Percentiles rank a stretch among this genome's conserved stretches.
These are phyloP conservation scores for Daldinia bambusicola DNA, from an alignment of 495 filamentous ascomycete genomes.

Conservation along the genomic window DNA sequence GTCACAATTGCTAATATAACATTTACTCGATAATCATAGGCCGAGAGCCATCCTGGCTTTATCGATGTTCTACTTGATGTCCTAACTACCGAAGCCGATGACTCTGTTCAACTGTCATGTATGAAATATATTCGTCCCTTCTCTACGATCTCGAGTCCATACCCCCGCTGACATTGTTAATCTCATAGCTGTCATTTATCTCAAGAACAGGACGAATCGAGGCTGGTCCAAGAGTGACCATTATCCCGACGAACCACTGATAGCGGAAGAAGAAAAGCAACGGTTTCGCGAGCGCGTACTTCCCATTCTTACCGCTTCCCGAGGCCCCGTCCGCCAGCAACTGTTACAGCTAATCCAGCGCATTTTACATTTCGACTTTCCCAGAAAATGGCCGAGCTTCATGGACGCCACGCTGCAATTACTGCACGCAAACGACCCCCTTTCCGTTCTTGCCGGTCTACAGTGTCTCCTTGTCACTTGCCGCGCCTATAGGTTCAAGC, in stretches of 20 bases:
- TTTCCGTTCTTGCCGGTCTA: constrained; percentile 88
- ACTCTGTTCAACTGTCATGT: constrained; percentile 87
- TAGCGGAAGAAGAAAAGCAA: constrained; percentile 90
- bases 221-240: constrained; percentile 88
- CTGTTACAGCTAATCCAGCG: constrained; percentile 93
- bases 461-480: constrained; percentile 95
- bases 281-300: constrained; percentile 86
- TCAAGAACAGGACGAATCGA: constrained; percentile 94
- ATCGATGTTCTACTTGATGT: constrained; percentile 91
- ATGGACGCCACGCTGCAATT: constrained; percentile 90
- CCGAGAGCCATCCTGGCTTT: constrained; percentile 90
- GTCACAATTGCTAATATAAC: constrained; percentile 29
- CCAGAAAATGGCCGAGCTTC: constrained; percentile 90
- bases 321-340: constrained; percentile 83
- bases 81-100: constrained; percentile 85
- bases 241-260: constrained; percentile 67
- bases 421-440: constrained; percentile 81
- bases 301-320: constrained; percentile 84
- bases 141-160: constrained; percentile 15
- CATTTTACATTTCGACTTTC: constrained; percentile 95
- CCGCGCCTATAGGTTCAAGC: constrained; percentile 92
- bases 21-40: constrained; percentile 62
- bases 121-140: constrained; percentile 49
- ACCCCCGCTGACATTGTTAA: constrained; percentile 28
- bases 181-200: constrained; percentile 85